These are phyloP conservation scores for Aspergillus tanneri DNA, from an alignment of 2,329 filamentous ascomycete species.

Conservation along the genomic window DNA sequence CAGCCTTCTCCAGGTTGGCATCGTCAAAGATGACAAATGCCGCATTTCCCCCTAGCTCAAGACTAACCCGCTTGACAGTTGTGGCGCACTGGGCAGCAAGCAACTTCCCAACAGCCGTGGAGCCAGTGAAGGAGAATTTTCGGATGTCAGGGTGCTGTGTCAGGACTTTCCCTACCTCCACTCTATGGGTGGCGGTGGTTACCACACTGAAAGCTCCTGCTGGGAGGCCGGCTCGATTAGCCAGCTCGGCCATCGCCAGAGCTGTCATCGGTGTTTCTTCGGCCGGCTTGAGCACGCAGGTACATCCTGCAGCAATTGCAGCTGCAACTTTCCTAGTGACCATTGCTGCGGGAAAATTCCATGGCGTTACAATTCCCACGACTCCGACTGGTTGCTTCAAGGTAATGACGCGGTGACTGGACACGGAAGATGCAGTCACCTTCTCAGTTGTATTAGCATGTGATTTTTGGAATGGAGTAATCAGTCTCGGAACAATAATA, in stretches of 20 bases:
- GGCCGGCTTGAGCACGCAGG: neutral
- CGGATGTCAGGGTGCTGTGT: conserved; percentile 6
- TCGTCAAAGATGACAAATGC: conserved; percentile 62
- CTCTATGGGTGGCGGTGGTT: conserved; percentile 3
- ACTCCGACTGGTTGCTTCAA: neutral
- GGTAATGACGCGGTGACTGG: neutral
- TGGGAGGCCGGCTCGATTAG: neutral
- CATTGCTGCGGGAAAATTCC: neutral
- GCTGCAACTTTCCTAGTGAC: neutral
- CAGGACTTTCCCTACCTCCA: conserved; percentile 8
- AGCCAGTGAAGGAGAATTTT: conserved; percentile 15
- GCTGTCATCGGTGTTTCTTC: neutral
- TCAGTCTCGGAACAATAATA: too few species aligned
- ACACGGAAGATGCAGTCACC: neutral
- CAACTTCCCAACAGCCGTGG: conserved; percentile 11
- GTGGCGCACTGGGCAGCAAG: conserved; percentile 37
- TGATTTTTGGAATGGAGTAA: too few species aligned
- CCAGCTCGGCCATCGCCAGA: neutral
- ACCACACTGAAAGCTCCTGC: conserved; percentile 8
- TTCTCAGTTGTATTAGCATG: too few species aligned
- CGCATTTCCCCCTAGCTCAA: conserved; percentile 62
- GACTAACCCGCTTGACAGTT: conserved; percentile 59
- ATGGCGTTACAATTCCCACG: neutral
- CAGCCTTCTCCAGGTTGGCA: conserved; percentile 51
- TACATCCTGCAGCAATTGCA: neutral